Base-by-base conservation (phyloP, 441 rosid species). In the Cnidoscolus chayamansa region DNA sequence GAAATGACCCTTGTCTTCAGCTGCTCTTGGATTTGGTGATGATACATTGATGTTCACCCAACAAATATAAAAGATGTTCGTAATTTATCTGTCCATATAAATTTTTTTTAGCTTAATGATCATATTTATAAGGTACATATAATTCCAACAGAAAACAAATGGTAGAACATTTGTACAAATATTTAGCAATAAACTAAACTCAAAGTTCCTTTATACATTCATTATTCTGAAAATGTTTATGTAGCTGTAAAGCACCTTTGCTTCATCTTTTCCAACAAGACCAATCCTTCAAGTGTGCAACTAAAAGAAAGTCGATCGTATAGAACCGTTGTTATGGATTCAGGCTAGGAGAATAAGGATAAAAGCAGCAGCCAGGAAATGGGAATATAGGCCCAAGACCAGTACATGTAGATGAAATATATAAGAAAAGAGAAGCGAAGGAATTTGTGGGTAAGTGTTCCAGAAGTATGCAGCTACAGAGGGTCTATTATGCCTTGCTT, bases 21-120 rank as follows among this genome's bases (percentile, higher is more conserved):
- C 31, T 30, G 10, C 11, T 49, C 9, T n/a, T 47, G 10, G 13
- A 20, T 60, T 32, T 32, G 16, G 53, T 19, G 48, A 71, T 31
- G 57, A 60, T 17, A 61, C 32, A 12, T 47, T 30, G 49, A 17
- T 31, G 16, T 40, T 71, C 16, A 4, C 32, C 51, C 20, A 63
- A 63, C 50, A 53, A 51, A 51, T 31, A 65, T 19, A 54, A 45
- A 72, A 65, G 55, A 19, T 47, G 66, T 53, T n/a, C 15, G 69
- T n/a, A 49, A 64, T 25, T 47, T 35, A 64, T 48, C 47, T 53
- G 10, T n/a, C 49, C 17, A 11, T 19, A 47, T 47, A 5, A 64
- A 25, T 64, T 17, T 1, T 47, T 20, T 47, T 20, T 17, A 35
- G 37, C 40, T 62, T 25, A 65, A 17, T 5, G 1, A 65, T 65